Evolutionary conservation across 768 basidiomycete species (phyloP).

Genomic region (Termitomyces sp.): DNA sequence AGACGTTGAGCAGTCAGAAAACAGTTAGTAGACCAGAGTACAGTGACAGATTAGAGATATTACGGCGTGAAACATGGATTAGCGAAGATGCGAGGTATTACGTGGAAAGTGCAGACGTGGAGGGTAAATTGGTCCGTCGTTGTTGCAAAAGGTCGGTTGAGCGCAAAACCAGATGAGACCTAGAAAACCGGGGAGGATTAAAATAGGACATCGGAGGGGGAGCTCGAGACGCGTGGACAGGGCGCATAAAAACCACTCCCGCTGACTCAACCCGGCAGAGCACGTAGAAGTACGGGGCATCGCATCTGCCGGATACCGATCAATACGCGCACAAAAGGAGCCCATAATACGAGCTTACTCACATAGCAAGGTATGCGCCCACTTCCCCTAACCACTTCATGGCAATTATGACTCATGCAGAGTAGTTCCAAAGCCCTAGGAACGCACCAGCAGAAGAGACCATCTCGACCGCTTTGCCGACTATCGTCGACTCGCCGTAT

Average conservation of each 20-base stretch:
- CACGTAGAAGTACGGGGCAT: not conserved
- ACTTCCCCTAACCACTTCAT: not conserved
- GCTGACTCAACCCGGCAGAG: too few species aligned
- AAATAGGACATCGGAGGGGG: not conserved
- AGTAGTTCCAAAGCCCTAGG: slow-evolving; percentile 48
- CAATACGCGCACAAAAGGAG: not conserved
- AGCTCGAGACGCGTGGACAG: not conserved
- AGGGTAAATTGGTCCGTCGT: not conserved
- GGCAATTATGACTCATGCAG: not conserved
- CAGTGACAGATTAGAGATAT: not conserved
- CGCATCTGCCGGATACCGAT: not conserved
- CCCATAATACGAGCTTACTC: not conserved
- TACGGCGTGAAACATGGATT: not conserved
- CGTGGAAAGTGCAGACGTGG: not conserved
- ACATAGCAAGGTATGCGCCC: not conserved
- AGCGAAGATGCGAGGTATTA: not conserved
- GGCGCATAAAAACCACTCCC: not conserved
- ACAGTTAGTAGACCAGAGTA: not conserved
- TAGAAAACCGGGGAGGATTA: not conserved
- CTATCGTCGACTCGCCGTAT: slow-evolving; percentile 29
- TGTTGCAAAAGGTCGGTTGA: not conserved
- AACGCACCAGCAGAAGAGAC: slow-evolving; percentile 78
- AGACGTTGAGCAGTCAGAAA: not conserved
- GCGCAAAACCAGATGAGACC: not conserved
- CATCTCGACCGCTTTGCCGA: slow-evolving; percentile 66